Percentiles rank a stretch among this genome's conserved stretches.
Conservation (phyloP, 305 asterid species). For the Rubia balearica region DNA sequence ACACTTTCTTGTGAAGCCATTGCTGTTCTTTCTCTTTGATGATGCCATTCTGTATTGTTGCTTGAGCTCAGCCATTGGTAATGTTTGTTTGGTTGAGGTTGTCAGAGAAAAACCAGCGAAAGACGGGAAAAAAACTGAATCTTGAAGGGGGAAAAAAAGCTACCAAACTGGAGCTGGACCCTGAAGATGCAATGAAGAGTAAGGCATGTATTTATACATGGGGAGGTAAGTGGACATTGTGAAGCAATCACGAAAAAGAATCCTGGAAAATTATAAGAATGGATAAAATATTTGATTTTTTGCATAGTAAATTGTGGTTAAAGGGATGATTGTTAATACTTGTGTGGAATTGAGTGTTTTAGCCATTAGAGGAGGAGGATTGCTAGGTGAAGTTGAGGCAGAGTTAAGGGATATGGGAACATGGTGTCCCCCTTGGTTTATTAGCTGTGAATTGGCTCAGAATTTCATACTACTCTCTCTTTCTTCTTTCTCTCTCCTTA, state of each 20-base stretch:
- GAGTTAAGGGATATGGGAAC: slow-evolving; percentile 31
- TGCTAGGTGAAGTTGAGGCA: slow-evolving; percentile 49
- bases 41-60: slow-evolving; percentile 27
- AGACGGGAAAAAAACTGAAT: background rate
- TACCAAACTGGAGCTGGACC: slow-evolving; percentile 69
- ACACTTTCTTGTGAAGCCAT: slow-evolving; percentile 65
- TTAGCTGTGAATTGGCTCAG: slow-evolving; percentile 13
- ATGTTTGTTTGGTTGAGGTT: background rate
- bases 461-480: background rate
- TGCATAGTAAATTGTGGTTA: slow-evolving; percentile 23
- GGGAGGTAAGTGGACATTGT: slow-evolving; percentile 9
- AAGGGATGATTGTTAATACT: slow-evolving; percentile 30
- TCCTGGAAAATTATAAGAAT: slow-evolving; percentile 36
- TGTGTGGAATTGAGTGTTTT: slow-evolving; percentile 21
- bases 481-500: background rate
- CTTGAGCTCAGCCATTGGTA: slow-evolving; percentile 39
- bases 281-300: slow-evolving; percentile 6
- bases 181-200: slow-evolving; percentile 27
- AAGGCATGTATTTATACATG: slow-evolving; percentile 42
- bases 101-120: slow-evolving; percentile 9
- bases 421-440: slow-evolving; percentile 24
- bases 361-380: slow-evolving; percentile 28
- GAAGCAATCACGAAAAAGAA: slow-evolving; percentile 36
- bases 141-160: slow-evolving; percentile 48
- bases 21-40: slow-evolving; percentile 39